phyloP scores from a whole-genome alignment of 371 early-diverging fungal genomes.

The Fennellomyces sp. region DNA sequence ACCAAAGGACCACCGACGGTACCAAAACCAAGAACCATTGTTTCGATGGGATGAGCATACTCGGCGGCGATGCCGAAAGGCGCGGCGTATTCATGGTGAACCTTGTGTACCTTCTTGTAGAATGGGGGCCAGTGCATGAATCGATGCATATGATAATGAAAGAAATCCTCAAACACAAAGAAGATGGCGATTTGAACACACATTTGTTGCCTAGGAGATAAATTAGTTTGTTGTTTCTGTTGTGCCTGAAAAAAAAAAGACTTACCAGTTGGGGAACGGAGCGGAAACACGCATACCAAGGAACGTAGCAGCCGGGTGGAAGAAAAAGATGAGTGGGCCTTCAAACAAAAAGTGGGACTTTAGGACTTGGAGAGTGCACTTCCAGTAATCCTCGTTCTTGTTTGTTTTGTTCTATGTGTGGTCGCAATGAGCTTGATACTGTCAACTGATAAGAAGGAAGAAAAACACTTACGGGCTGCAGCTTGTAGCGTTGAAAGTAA shows the following conservation, averaged over 20 bases:
- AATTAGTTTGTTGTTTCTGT: background rate
- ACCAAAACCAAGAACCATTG: constrained; percentile 75
- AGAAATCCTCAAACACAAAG: constrained; percentile 82
- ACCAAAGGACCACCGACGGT: constrained; percentile 77
- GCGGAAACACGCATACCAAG: constrained; percentile 85
- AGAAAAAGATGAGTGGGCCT: constrained; percentile 83
- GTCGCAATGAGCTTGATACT: background rate
- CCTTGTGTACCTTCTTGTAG: constrained; percentile 91
- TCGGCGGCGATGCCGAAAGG: constrained; percentile 90
- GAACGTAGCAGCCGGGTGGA: constrained; percentile 81
- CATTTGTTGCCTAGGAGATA: constrained; percentile 26
- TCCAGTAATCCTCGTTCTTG: constrained; percentile 71
- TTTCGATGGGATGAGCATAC: constrained; percentile 86
- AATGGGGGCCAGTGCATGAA: constrained; percentile 85
- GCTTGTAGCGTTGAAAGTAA: constrained; percentile 26
- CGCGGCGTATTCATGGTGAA: constrained; percentile 91
- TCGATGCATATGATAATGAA: constrained; percentile 84
- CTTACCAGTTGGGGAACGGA: constrained; percentile 84
- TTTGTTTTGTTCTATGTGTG: constrained; percentile 64
- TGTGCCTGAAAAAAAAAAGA: background rate
- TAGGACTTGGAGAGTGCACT: constrained; percentile 73
- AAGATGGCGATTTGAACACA: constrained; percentile 67
- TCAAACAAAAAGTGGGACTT: constrained; percentile 77
- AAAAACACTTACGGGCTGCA: constrained; percentile 31
- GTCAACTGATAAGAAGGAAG: background rate